phyloP scores from a whole-genome alignment of 2,329 filamentous ascomycete genomes.

The Coniochaeta sp. region DNA sequence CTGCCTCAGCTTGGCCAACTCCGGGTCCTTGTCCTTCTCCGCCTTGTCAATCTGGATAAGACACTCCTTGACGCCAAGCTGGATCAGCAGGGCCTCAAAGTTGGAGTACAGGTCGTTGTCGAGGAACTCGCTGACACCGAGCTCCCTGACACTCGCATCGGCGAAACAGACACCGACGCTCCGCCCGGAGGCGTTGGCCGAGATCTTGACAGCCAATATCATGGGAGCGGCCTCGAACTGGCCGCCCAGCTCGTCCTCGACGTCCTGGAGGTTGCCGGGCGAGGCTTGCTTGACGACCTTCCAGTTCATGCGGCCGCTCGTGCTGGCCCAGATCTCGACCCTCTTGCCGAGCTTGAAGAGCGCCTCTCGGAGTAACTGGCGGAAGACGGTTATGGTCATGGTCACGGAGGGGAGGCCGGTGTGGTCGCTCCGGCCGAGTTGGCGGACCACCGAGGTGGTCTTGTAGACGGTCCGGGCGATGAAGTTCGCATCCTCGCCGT shows the following conservation, averaged over 20 bases:
- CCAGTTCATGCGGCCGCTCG: conserved; percentile 78
- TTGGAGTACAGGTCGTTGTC: conserved; percentile 99
- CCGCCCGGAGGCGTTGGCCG: conserved; percentile 73
- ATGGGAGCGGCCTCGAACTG: conserved; percentile 87
- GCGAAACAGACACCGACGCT: conserved; percentile 95
- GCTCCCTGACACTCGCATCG: conserved; percentile 89
- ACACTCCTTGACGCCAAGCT: conserved; percentile 91
- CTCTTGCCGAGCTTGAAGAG: conserved; percentile 87
- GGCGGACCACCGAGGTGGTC: conserved; percentile 89
- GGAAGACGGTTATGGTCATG: conserved; percentile 90
- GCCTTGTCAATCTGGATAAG: conserved; percentile 71
- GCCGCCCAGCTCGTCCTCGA: conserved; percentile 88
- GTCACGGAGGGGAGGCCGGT: conserved; percentile 90
- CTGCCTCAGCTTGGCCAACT: conserved; percentile 76
- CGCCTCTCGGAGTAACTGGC: conserved; percentile 90
- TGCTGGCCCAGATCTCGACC: conserved; percentile 80
- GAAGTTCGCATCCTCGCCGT: conserved; percentile 76
- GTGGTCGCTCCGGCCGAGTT: conserved; percentile 75
- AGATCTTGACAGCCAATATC: conserved; percentile 90
- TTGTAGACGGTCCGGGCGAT: conserved; percentile 89
- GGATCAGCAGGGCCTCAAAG: conserved; percentile 92
- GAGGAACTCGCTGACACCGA: conserved; percentile 96
- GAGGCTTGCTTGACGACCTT: conserved; percentile 87
- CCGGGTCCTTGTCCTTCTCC: conserved; percentile 81
- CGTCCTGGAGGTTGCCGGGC: conserved; percentile 91